phyloP scores from a whole-genome alignment of 352 stramenopile genomes.

The Globisporangium mamillatum region DNA sequence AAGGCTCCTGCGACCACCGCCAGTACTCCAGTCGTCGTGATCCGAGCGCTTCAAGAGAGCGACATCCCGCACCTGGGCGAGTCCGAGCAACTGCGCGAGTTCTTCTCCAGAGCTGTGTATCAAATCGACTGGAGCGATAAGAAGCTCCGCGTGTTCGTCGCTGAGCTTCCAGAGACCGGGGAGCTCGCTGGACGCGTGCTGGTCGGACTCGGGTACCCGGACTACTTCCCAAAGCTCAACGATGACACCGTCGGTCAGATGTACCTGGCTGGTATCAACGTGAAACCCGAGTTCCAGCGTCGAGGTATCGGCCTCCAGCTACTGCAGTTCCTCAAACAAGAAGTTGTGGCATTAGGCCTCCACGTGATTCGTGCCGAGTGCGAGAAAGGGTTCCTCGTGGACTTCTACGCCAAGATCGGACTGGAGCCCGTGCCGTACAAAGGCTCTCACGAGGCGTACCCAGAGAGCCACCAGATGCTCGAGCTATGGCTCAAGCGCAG shows the following conservation, averaged over 20 bases:
- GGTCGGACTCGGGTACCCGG: slow-evolving; percentile 26
- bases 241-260: slow-evolving; percentile 20
- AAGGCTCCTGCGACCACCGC: neutral
- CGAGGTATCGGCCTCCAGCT: slow-evolving; percentile 19
- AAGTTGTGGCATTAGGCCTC: slow-evolving; percentile 15
- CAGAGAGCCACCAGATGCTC: slow-evolving; percentile 36
- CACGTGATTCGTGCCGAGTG: slow-evolving; percentile 29
- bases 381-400: slow-evolving; percentile 28
- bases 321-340: slow-evolving; percentile 19
- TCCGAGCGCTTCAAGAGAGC: slow-evolving; percentile 7
- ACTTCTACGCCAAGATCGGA: slow-evolving; percentile 23
- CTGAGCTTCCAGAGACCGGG: slow-evolving; percentile 10
- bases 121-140: slow-evolving; percentile 27
- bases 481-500: slow-evolving; percentile 26
- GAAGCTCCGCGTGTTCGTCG: slow-evolving; percentile 26
- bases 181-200: slow-evolving; percentile 6
- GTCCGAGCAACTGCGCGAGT: neutral
- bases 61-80: slow-evolving; percentile 1
- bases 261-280: slow-evolving; percentile 23
- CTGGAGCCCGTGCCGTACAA: slow-evolving; percentile 30
- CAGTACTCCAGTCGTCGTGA: neutral
- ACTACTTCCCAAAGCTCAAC: slow-evolving; percentile 28
- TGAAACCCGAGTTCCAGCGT: slow-evolving; percentile 24
- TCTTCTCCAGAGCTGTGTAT: slow-evolving; percentile 1
- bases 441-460: slow-evolving; percentile 27